phyloP scores from a whole-genome alignment of 1,284 basidiomycete species.

The Fomitopsis pinicola region DNA sequence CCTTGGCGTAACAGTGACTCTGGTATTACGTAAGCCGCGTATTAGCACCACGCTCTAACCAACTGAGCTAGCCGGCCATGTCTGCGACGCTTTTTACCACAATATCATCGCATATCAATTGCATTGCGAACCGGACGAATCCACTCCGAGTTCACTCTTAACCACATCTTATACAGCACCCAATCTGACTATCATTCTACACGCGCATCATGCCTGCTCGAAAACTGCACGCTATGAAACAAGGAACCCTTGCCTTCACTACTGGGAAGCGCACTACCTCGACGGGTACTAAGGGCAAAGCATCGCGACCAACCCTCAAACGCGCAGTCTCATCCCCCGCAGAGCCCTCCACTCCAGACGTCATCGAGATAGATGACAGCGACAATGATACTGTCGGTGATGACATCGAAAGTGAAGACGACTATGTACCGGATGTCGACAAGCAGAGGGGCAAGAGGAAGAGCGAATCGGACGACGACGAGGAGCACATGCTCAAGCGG shows the following conservation, averaged over 20 bases:
- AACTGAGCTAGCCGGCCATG: slow-evolving; percentile 10
- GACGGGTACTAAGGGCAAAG: slow-evolving; percentile 1
- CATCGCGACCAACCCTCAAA: background rate
- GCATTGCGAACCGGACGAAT: background rate
- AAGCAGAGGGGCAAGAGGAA: background rate
- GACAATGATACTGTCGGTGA: background rate
- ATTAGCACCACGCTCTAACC: background rate
- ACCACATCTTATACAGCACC: background rate
- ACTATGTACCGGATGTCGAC: background rate
- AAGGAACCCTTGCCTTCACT: slow-evolving; percentile 7
- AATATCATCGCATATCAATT: background rate
- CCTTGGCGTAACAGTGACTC: too few relatives aligned
- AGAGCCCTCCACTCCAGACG: background rate
- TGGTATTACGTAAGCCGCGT: too few relatives aligned
- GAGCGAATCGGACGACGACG: background rate
- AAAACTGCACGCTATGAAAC: background rate
- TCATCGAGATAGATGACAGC: slow-evolving; percentile 2
- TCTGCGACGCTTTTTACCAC: background rate
- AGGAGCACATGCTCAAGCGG: slow-evolving; percentile 3
- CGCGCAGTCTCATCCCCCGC: background rate
- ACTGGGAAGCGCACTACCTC: slow-evolving; percentile 6
- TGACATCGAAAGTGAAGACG: background rate
- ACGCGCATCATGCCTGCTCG: background rate
- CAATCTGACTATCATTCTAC: background rate
- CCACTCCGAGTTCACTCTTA: background rate